Conservation (phyloP, 2,329 filamentous ascomycete genomes). For the Fusarium transvaalense region DNA sequence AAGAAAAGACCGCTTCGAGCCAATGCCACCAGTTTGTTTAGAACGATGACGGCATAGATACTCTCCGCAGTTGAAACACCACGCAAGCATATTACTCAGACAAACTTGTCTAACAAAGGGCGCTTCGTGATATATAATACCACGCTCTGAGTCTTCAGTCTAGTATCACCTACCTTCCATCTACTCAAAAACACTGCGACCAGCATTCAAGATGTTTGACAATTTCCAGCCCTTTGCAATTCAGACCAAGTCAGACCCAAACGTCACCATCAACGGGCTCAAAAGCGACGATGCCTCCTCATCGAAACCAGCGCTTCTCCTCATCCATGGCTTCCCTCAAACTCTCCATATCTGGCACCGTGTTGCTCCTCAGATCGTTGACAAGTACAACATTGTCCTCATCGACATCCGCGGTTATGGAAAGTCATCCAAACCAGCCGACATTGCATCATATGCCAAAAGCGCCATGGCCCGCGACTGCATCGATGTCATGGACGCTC, state of each 20-base stretch:
- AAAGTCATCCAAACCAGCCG: slow-evolving; percentile 59
- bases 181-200: accelerated
- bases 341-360: slow-evolving; percentile 66
- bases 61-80: slow-evolving; percentile 17
- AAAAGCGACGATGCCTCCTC: slow-evolving; percentile 50
- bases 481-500: slow-evolving; percentile 58
- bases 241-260: slow-evolving; percentile 52
- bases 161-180: accelerated
- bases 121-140: slow-evolving; percentile 3
- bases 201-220: slow-evolving; percentile 54
- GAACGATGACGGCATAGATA: slow-evolving; percentile 16
- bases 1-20: neutral
- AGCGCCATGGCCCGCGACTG: slow-evolving; percentile 63
- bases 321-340: slow-evolving; percentile 67
- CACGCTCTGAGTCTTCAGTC: accelerated
- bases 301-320: slow-evolving; percentile 58
- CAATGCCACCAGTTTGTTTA: neutral
- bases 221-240: slow-evolving; percentile 56
- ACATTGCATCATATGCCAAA: slow-evolving; percentile 58
- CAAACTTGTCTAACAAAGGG: slow-evolving; percentile 24
- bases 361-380: slow-evolving; percentile 56
- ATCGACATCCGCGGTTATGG: slow-evolving; percentile 67
- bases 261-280: slow-evolving; percentile 60
- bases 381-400: slow-evolving; percentile 58
- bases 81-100: slow-evolving; percentile 3